Base-by-base conservation (phyloP, 306 rosid genomes). In the Lathyrus aphaca region DNA sequence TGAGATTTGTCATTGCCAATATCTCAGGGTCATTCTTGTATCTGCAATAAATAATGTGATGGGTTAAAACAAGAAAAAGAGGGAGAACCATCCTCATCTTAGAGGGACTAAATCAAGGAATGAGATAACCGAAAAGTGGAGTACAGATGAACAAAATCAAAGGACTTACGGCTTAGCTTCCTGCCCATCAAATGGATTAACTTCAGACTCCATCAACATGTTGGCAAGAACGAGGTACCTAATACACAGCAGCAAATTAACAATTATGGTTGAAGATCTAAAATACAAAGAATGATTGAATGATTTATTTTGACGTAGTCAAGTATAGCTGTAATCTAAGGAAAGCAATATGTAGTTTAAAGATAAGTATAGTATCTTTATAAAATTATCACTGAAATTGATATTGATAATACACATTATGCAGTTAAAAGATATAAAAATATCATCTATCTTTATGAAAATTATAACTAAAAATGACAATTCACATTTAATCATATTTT, bases 21-120 rank as follows among this genome's bases (percentile, higher is more conserved):
- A 94, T 94, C 82, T 94, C 98, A 30, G 98, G 96, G 74, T 94
- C 98, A 76, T 88, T 94, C 90, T 94, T 90, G 80, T 94, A 94
- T 71, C 98, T 88, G 87, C 55, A 75, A 50, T 73, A 38, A 57
- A 76, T 59, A 65, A 66, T 46, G 75, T 71, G 65, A 69, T 11
- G 13, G 27, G 59, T 46, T 46, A 64, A 72, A 48, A 35, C 40
- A 57, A 71, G 18, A 40, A 49, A 66, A 60, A 23, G 11, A 27
- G 77, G 39, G 14, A 54, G 49, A 54, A 53, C 32, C 63, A 73
- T 58, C 69, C 53, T 51, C 55, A 43, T 46, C 70, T 18, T 18
- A 38, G 5, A 12, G 64, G 55, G 40, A 15, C 40, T 64, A 64
- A 56, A 65, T 48, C 40, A 57, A 51, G 15, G 48, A 74, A 63